phyloP scores from a whole-genome alignment of 2,329 filamentous ascomycete species.

The Zalaria obscura region DNA sequence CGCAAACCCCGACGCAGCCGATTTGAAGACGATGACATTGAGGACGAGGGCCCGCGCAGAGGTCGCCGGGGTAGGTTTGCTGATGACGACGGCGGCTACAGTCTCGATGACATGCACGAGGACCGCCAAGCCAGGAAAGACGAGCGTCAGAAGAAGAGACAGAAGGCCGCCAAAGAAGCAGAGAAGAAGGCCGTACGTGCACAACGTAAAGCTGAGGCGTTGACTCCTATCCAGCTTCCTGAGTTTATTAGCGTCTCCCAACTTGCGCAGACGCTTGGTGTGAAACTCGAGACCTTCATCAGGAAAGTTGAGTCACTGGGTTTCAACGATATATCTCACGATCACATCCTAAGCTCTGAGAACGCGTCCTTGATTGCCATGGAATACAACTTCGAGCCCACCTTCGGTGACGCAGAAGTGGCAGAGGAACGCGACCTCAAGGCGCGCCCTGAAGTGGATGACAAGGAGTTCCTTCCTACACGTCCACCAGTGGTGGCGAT shows the following conservation, averaged over 20 bases:
- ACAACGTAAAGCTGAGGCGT: constrained; percentile 20
- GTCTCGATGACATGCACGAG: constrained; percentile 5
- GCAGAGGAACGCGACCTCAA: constrained; percentile 54
- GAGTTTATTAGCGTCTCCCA: constrained; percentile 86
- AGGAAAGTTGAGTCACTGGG: constrained; percentile 68
- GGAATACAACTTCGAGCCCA: constrained; percentile 85
- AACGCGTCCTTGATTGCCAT: constrained; percentile 79
- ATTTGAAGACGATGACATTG: constrained; percentile 5
- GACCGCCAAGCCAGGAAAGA: constrained; percentile 10
- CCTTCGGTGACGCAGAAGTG: constrained; percentile 41
- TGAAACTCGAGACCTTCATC: constrained; percentile 59
- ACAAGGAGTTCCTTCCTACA: constrained; percentile 51
- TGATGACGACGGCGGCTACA: constrained; percentile 5
- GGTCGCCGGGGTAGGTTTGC: constrained; percentile 3
- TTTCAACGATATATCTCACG: constrained; percentile 70
- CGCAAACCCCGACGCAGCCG: constrained; percentile 11
- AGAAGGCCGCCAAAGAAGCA: constrained; percentile 12
- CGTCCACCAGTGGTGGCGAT: constrained; percentile 94
- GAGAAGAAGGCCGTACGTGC: constrained; percentile 8
- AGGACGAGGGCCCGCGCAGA: constrained; percentile 4
- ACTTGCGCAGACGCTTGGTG: constrained; percentile 59
- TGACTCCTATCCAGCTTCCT: constrained; percentile 59
- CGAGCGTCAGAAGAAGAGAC: constrained; percentile 9
- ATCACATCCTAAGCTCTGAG: constrained; percentile 81
- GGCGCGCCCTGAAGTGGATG: constrained; percentile 47